A percentile compares a stretch with the other conserved stretches of the same genome.
These are phyloP conservation scores for Staphylotrichum tortipilum DNA, from an alignment of 495 filamentous ascomycete species.

Conservation along the genomic window DNA sequence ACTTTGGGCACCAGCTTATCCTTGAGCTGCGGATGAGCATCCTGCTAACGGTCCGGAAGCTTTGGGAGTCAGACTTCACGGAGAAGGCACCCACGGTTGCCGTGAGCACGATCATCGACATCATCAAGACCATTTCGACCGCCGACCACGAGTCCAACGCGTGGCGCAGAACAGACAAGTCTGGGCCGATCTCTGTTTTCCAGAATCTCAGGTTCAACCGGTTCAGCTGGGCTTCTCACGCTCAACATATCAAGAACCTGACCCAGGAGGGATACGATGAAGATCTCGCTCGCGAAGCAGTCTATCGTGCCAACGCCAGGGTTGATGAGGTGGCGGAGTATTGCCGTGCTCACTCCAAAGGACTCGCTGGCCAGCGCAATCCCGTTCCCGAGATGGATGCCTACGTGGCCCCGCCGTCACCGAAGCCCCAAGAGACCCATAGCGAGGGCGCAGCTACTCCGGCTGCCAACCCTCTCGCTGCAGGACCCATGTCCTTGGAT, in stretches of 20 bases:
- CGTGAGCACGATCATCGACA: constrained; percentile 72
- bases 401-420: constrained; percentile 11
- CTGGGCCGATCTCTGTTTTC: constrained; percentile 14
- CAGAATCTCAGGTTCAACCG: constrained; percentile 14
- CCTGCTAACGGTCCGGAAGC: constrained; percentile 62
- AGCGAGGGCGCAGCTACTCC: neutral
- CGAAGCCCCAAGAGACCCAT: constrained; percentile 8
- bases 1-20: constrained; percentile 67
- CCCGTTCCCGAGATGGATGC: constrained; percentile 57
- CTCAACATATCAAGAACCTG: constrained; percentile 37
- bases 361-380: constrained; percentile 41
- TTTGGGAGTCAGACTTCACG: constrained; percentile 77
- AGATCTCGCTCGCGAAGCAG: constrained; percentile 63
- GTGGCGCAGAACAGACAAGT: constrained; percentile 40
- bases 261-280: constrained; percentile 42
- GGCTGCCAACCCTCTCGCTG: neutral
- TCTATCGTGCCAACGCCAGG: constrained; percentile 72
- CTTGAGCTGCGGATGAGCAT: constrained; percentile 81
- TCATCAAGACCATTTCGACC: constrained; percentile 69
- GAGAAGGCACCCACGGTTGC: constrained; percentile 69
- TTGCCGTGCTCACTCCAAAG: constrained; percentile 48
- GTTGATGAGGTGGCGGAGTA: constrained; percentile 58
- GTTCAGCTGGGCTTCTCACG: constrained; percentile 30
- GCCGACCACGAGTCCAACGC: constrained; percentile 66
- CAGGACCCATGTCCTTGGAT: constrained; percentile 27